Base-by-base conservation (phyloP, 2,329 filamentous ascomycete species). In the Cercospora berteroae region DNA sequence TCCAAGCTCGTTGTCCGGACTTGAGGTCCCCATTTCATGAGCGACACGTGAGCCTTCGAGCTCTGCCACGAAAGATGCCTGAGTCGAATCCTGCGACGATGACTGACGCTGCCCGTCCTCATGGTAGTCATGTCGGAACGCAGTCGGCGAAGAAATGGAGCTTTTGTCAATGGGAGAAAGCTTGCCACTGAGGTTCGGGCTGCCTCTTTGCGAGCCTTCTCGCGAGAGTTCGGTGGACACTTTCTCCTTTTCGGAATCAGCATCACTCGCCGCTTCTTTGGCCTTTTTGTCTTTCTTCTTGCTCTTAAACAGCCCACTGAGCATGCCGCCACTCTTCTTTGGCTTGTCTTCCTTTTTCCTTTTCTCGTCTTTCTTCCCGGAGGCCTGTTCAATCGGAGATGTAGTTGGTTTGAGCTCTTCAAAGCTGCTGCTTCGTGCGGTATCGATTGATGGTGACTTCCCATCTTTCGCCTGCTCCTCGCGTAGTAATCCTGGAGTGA, bases 401-500 rank as follows among this genome's bases (percentile, higher is more conserved):
- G 86, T 81, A 25, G 87, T 85, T 80, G 91, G 93, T 66, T 93
- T 90, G 61, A 92, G 84, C 66, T 88, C 89, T 70, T 97, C 93
- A 56, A 96, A 82, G 76, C 92, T 94, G 78, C 86, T 87, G 16
- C 70, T 76, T n/a, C 76, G 67, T 77, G 74, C 73, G 84, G 67
- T 83, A 12, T 69, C 69, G 55, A 62, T 67, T 16, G 73, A 75
- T 73, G 58, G 79, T 74, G 67, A 77, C 74, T 71, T 76, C 57
- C 68, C 73, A 52, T 5, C 78, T 76, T 83, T 82, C 36, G 4
- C 79, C 75, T 83, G 82, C 71, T 97, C 94, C 72, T 98, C 94
- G 50, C 94, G 89, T 48, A 98, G 83, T 63, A 99, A 81, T 73
- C 96, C 96, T 1, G 95, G 95, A 3, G 95, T 99, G 55, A 99